phyloP scores from a whole-genome alignment of 768 basidiomycete species.

The Paxillus ammoniavirescens region DNA sequence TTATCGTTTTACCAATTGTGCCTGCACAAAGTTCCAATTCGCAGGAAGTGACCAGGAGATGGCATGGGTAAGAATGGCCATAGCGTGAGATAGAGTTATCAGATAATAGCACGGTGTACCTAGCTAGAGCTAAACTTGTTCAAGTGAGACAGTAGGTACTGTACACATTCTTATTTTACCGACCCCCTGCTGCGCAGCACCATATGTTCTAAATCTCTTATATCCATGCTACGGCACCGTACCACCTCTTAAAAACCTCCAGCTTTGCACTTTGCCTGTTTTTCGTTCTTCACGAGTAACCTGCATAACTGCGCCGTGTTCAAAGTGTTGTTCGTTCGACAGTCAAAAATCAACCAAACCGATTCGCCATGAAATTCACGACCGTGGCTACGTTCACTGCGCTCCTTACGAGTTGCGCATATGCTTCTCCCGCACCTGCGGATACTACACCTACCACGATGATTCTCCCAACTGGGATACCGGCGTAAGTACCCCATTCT shows the following conservation, averaged over 20 bases:
- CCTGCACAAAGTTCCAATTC: too few species aligned
- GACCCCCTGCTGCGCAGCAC: conserved; percentile 20
- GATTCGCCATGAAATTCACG: conserved; percentile 13
- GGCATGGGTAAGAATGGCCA: too few species aligned
- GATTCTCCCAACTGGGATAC: conserved; percentile 17
- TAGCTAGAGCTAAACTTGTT: too few species aligned
- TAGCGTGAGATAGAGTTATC: too few species aligned
- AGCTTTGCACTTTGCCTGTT: too few species aligned
- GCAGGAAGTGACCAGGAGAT: too few species aligned
- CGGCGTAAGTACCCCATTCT: conserved; percentile 15
- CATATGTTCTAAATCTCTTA: background rate
- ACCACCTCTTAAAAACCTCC: background rate
- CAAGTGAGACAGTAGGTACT: too few species aligned
- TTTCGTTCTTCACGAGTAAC: too few species aligned
- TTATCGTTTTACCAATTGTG: too few species aligned
- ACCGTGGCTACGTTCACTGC: conserved; percentile 2
- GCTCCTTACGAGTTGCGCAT: conserved; percentile 8
- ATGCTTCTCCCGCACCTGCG: conserved; percentile 2
- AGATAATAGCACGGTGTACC: too few species aligned
- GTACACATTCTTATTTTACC: conserved; percentile 13
- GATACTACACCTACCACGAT: background rate
- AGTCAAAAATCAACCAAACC: background rate
- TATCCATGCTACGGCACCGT: background rate
- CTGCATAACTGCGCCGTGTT: background rate
- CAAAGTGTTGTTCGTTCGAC: too few species aligned